Conservation (phyloP, 2,329 filamentous ascomycete species). For the Paecilomyces dactylethromorphus region DNA sequence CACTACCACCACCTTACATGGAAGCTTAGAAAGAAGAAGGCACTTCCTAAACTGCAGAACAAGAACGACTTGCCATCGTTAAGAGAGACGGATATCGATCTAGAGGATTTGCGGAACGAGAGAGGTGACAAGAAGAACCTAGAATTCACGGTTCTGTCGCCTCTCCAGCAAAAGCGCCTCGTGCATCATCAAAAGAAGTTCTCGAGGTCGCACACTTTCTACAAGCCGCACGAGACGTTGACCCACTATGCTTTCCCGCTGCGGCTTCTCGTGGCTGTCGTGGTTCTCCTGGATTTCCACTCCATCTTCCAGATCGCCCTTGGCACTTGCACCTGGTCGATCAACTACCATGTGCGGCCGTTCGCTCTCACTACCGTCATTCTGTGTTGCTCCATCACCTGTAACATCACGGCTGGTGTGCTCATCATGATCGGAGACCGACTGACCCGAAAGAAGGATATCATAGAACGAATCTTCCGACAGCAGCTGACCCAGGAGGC, state of each 20-base stretch:
- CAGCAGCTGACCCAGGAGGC: constrained; percentile 67
- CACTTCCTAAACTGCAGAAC: constrained; percentile 57
- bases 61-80: constrained; percentile 60
- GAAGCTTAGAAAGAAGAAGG: constrained; percentile 56
- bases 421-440: constrained; percentile 71
- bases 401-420: constrained; percentile 70
- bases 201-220: constrained; percentile 77
- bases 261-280: constrained; percentile 65
- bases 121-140: constrained; percentile 43
- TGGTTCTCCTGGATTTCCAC: constrained; percentile 73
- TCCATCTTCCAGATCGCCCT: constrained; percentile 74
- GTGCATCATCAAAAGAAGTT: constrained; percentile 75
- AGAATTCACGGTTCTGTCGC: constrained; percentile 58
- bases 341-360: constrained; percentile 62
- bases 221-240: constrained; percentile 78
- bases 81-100: constrained; percentile 36
- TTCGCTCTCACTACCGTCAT: constrained; percentile 73
- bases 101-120: constrained; percentile 35
- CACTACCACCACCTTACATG: constrained; percentile 64
- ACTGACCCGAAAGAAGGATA: constrained; percentile 76
- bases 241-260: constrained; percentile 77
- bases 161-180: constrained; percentile 61
- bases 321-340: constrained; percentile 71
- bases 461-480: constrained; percentile 67
- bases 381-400: constrained; percentile 69